phyloP scores from a whole-genome alignment of 306 rosid genomes.

The Ormosia semicastrata region DNA sequence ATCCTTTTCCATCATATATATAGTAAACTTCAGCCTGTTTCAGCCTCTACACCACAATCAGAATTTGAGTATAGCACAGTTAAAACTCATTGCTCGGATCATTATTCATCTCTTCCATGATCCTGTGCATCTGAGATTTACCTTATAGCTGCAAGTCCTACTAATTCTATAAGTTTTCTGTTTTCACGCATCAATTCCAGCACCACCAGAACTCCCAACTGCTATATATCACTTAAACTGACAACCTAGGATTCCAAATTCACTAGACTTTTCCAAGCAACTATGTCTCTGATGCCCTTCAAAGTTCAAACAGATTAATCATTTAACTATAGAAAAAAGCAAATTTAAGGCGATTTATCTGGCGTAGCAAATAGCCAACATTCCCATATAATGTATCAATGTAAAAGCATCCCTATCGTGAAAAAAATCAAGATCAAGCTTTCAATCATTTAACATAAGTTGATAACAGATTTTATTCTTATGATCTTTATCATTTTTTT shows the following conservation, averaged over 20 bases:
- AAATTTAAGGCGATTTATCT: background rate
- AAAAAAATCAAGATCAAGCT: background rate
- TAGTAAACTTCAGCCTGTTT: background rate
- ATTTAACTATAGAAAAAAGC: background rate
- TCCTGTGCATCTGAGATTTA: background rate
- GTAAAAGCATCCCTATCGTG: conserved; percentile 13
- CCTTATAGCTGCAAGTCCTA: background rate
- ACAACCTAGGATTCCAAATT: background rate
- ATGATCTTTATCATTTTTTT: background rate
- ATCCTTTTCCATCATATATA: background rate
- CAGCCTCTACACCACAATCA: background rate
- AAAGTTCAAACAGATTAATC: conserved; percentile 14
- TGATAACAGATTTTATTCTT: background rate
- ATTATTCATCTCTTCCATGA: conserved; percentile 1
- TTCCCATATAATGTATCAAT: background rate
- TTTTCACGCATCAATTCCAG: background rate
- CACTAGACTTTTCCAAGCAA: background rate
- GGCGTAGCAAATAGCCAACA: background rate
- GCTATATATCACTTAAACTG: background rate
- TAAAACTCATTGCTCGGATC: conserved; percentile 14
- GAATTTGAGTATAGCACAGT: background rate
- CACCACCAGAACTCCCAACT: background rate
- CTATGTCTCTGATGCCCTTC: background rate
- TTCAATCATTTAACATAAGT: background rate
- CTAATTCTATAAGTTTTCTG: conserved; percentile 2